Conservation (phyloP, 495 filamentous ascomycete genomes). For the Paragyromitra xinjiangensis region DNA sequence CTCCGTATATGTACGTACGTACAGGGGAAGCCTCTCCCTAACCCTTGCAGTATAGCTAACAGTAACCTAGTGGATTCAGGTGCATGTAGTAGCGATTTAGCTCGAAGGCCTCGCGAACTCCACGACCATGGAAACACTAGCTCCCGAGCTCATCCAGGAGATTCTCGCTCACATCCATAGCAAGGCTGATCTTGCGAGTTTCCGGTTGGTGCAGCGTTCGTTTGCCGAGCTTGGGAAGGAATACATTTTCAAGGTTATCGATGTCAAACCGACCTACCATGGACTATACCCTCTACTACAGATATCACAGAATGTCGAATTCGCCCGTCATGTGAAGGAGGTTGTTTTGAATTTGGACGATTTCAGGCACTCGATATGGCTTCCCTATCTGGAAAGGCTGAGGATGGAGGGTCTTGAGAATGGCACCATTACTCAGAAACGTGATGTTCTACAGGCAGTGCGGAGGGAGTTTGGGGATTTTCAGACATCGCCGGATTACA, state of each 20-base stretch:
- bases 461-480: constrained; percentile 15
- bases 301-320: constrained; percentile 15
- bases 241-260: constrained; percentile 25
- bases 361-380: constrained; percentile 30
- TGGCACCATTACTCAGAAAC: constrained; percentile 17
- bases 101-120: background rate
- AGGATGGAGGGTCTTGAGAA: constrained; percentile 5
- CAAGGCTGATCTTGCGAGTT: constrained; percentile 22
- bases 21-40: constrained; percentile 1
- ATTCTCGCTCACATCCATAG: constrained; percentile 28
- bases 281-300: constrained; percentile 24
- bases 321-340: constrained; percentile 28
- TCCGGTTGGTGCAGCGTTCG: constrained; percentile 35
- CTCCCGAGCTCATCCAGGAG: constrained; percentile 38
- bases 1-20: constrained; percentile 7
- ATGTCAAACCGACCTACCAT: constrained; percentile 25
- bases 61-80: constrained; percentile 18
- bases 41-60: constrained; percentile 13
- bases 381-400: constrained; percentile 26
- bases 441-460: background rate
- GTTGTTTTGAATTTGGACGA: constrained; percentile 35
- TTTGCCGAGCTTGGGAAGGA: constrained; percentile 34
- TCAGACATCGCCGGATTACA: constrained; percentile 37
- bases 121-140: constrained; percentile 39
- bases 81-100: constrained; percentile 15